phyloP scores from a whole-genome alignment of 2,329 filamentous ascomycete species.

The Epichloe scottii region DNA sequence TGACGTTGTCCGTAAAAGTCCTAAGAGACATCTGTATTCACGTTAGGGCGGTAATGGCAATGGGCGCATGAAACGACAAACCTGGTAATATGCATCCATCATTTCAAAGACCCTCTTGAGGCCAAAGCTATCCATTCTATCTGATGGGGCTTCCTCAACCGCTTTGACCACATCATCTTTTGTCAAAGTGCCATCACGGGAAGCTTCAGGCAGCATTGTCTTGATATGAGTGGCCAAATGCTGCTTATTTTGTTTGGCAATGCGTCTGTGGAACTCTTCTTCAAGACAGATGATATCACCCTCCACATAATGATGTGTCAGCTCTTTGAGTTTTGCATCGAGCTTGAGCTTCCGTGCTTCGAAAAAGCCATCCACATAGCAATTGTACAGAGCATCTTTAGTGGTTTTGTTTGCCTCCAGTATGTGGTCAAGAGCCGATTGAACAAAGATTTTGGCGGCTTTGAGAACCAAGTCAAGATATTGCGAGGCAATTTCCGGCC shows the following conservation, averaged over 20 bases:
- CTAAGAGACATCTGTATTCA: conserved; percentile 1
- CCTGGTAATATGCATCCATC: conserved; percentile 31
- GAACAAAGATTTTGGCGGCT: background rate
- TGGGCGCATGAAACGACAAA: conserved; percentile 8
- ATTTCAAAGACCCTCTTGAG: conserved; percentile 30
- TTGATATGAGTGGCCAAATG: background rate
- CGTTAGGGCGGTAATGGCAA: background rate
- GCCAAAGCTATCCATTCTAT: conserved; percentile 15
- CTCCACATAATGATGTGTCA: conserved; percentile 24
- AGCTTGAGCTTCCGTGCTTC: conserved; percentile 1
- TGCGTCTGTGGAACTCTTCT: background rate
- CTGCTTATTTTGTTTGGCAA: background rate
- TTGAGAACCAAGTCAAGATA: background rate
- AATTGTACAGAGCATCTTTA: background rate
- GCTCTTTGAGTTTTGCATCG: conserved; percentile 24
- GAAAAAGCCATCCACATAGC: background rate
- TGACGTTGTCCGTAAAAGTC: conserved; percentile 4
- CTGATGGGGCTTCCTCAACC: conserved; percentile 8
- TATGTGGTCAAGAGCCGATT: background rate
- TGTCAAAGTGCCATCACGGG: conserved; percentile 1
- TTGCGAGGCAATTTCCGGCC: background rate
- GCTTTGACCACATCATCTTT: conserved; percentile 6
- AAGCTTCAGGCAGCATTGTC: conserved; percentile 1
- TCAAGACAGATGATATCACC: conserved; percentile 20
- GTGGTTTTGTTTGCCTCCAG: background rate